phyloP scores from a whole-genome alignment of 371 early-diverging fungal species.

The Mortierella sp. region DNA sequence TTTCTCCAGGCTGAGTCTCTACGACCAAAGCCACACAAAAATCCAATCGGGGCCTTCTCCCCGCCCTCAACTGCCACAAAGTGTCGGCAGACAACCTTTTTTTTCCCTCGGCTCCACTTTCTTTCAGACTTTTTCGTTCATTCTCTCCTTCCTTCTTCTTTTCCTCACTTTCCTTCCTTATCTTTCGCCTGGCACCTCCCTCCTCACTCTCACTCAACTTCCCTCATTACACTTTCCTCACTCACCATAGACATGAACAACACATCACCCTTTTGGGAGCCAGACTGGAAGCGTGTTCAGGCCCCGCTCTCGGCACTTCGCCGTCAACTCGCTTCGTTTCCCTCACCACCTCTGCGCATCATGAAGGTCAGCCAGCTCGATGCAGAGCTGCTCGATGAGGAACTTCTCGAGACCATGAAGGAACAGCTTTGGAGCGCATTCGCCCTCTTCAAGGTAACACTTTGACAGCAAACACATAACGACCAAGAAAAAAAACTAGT shows the following conservation, averaged over 20 bases:
- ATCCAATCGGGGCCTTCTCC: conserved; percentile 1
- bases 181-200: too few relatives aligned
- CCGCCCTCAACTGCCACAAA: conserved; percentile 2
- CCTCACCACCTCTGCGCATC: conserved; percentile 72
- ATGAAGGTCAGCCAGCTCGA: conserved; percentile 91
- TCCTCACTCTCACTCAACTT: background rate
- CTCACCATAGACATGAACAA: conserved; percentile 58
- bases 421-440: conserved; percentile 81
- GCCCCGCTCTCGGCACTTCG: conserved; percentile 67
- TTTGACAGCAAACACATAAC: background rate
- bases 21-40: conserved; percentile 17
- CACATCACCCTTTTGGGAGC: conserved; percentile 66
- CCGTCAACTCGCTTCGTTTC: conserved; percentile 66
- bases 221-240: background rate
- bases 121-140: background rate
- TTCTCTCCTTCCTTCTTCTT: background rate
- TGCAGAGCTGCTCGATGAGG: conserved; percentile 86
- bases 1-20: background rate
- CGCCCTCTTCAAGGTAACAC: conserved; percentile 70
- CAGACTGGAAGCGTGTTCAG: conserved; percentile 69
- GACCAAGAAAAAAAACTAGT: background rate
- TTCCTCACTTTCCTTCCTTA: background rate
- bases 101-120: background rate
- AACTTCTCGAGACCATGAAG: conserved; percentile 80
- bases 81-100: conserved; percentile 14